These are phyloP conservation scores for Aspergillus mulundensis DNA, from an alignment of 495 filamentous ascomycete species.

Conservation along the genomic window DNA sequence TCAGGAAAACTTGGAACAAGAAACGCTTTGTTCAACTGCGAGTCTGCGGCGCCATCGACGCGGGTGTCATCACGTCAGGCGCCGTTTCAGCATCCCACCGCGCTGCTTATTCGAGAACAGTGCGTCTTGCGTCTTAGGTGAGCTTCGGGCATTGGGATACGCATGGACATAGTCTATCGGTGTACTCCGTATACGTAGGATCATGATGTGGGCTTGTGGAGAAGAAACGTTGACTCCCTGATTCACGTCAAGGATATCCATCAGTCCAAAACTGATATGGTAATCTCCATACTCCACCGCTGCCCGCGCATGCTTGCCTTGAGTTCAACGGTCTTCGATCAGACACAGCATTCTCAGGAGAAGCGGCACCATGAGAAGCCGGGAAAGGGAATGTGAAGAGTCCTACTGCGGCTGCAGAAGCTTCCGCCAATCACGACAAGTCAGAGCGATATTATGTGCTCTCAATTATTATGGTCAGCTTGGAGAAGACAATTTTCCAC, in stretches of 20 bases:
- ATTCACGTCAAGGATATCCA: neutral
- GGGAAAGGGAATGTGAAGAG: neutral
- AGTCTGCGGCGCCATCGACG: neutral
- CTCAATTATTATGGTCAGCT: neutral
- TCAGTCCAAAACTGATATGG: neutral
- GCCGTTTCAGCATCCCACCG: constrained; percentile 1
- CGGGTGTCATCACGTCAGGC: neutral
- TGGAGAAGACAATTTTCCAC: neutral
- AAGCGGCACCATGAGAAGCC: neutral
- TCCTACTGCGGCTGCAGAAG: neutral
- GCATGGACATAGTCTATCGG: neutral
- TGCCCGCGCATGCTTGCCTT: constrained; percentile 1
- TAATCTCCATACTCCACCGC: constrained; percentile 4
- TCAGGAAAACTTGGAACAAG: neutral
- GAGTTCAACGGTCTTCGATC: neutral
- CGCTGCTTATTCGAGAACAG: neutral
- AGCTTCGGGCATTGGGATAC: neutral
- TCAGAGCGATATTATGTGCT: neutral
- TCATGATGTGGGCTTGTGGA: neutral
- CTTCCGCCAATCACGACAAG: neutral
- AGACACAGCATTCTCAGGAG: neutral
- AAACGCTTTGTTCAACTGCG: neutral
- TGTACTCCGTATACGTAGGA: neutral
- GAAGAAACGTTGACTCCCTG: constrained; percentile 1
- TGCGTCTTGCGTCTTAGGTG: neutral